Evolutionary conservation across 129 eudicot species (phyloP).

Genomic region (Gnaphalium uliginosum): DNA sequence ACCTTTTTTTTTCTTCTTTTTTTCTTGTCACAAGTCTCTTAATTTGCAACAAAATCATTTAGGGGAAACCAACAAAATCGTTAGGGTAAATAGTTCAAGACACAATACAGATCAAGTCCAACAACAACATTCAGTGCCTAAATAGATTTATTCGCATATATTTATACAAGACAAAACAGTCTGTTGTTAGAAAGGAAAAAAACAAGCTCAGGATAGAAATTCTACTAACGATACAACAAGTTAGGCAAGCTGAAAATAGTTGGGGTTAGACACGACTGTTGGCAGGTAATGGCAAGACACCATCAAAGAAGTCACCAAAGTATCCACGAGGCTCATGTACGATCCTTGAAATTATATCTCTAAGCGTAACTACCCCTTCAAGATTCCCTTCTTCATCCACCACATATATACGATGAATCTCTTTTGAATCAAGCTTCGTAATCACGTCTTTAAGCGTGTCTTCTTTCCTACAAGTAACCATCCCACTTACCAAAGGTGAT

Average conservation of each 20-base stretch:
- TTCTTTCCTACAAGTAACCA: conserved; percentile 73
- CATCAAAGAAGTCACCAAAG: conserved; percentile 95
- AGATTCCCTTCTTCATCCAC: conserved; percentile 74
- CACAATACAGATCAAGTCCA: conserved; percentile 4
- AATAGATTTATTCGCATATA: conserved; percentile 24
- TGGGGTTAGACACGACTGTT: conserved; percentile 68
- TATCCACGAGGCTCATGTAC: conserved; percentile 95
- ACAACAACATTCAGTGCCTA: not conserved
- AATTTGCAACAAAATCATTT: no score
- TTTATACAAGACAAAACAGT: conserved; percentile 26
- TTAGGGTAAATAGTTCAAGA: not conserved
- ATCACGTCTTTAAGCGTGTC: conserved; percentile 72
- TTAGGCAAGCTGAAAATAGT: conserved; percentile 11
- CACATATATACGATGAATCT: conserved; percentile 83
- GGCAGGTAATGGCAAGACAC: conserved; percentile 78
- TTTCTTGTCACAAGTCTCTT: not conserved
- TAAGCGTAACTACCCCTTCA: conserved; percentile 80
- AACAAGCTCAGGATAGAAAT: not conserved
- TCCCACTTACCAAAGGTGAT: conserved; percentile 53
- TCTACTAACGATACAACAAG: conserved; percentile 2
- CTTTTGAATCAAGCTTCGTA: conserved; percentile 58
- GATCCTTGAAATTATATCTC: conserved; percentile 90
- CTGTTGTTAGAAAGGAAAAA: not conserved
- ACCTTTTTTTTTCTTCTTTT: not conserved
- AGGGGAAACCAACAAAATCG: not conserved